A percentile compares a stretch with the other conserved stretches of the same genome.
Conservation (phyloP, 371 early-diverging fungal species). For the Encephalitozoon hellem region DNA sequence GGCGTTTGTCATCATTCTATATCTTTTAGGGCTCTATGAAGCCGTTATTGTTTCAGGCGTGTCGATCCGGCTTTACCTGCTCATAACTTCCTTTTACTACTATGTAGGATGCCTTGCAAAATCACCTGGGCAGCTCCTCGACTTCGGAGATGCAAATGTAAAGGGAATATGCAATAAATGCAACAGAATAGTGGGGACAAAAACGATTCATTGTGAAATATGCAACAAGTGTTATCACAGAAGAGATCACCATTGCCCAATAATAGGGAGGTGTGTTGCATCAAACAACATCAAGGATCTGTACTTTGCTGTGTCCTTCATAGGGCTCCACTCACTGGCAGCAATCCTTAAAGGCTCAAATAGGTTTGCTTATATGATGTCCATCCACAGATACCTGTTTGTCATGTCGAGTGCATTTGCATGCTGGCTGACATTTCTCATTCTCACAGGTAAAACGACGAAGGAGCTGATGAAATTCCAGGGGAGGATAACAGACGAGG, state of each 20-base stretch:
- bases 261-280: constrained; percentile 58
- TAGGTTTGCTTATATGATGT: not conserved
- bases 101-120: constrained; percentile 2
- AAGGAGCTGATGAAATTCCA: constrained; percentile 8
- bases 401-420: not conserved
- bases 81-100: constrained; percentile 32
- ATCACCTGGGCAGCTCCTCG: constrained; percentile 20
- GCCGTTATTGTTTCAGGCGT: not conserved
- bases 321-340: not conserved
- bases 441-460: constrained; percentile 35
- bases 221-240: constrained; percentile 55
- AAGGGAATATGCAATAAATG: constrained; percentile 53
- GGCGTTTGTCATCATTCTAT: not conserved
- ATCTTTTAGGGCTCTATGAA: constrained; percentile 15
- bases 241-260: constrained; percentile 61
- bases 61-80: constrained; percentile 4
- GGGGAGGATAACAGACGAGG: not conserved
- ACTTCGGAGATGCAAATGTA: constrained; percentile 23
- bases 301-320: constrained; percentile 27
- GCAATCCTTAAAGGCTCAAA: not conserved
- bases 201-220: constrained; percentile 53
- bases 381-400: constrained; percentile 1
- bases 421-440: constrained; percentile 16
- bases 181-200: constrained; percentile 38
- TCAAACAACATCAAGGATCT: constrained; percentile 43